These are phyloP conservation scores for Hymenoscyphus albidus DNA, from an alignment of 2,329 filamentous ascomycete genomes.

Conservation along the genomic window DNA sequence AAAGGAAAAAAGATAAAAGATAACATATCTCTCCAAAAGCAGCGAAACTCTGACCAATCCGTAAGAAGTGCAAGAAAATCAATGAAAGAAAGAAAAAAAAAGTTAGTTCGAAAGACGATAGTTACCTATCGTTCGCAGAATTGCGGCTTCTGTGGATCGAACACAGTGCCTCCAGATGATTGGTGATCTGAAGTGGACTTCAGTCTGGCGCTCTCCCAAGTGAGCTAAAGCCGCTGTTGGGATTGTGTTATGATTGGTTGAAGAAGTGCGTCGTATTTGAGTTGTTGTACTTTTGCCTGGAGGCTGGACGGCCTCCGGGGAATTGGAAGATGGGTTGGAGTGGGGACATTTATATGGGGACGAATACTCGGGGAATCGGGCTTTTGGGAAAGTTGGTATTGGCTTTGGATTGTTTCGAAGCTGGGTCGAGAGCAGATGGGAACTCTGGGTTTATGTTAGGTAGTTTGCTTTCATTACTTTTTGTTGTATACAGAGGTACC, in stretches of 20 bases:
- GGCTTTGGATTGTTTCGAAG: too few species aligned
- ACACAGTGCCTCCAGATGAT: conserved; percentile 7
- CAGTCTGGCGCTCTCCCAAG: conserved; percentile 7
- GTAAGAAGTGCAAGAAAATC: background rate
- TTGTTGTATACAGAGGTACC: too few species aligned
- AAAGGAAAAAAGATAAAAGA: too few species aligned
- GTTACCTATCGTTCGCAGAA: conserved; percentile 3
- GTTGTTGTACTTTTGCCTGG: too few species aligned
- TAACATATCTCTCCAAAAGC: too few species aligned
- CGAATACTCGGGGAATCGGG: background rate
- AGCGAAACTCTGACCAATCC: background rate
- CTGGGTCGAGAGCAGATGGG: too few species aligned
- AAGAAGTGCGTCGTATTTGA: background rate
- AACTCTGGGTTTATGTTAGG: too few species aligned
- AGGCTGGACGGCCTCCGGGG: background rate
- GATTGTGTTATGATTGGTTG: conserved; percentile 2
- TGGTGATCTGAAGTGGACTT: background rate
- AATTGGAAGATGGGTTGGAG: background rate
- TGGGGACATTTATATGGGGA: background rate
- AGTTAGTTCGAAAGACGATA: background rate
- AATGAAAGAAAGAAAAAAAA: background rate
- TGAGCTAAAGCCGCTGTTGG: conserved; percentile 4
- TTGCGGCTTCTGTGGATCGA: conserved; percentile 7
- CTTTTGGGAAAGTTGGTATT: too few species aligned
- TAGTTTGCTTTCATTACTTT: too few species aligned